Evolutionary conservation across 805 yeast genomes (phyloP).

Genomic region (Pichia insulana): DNA sequence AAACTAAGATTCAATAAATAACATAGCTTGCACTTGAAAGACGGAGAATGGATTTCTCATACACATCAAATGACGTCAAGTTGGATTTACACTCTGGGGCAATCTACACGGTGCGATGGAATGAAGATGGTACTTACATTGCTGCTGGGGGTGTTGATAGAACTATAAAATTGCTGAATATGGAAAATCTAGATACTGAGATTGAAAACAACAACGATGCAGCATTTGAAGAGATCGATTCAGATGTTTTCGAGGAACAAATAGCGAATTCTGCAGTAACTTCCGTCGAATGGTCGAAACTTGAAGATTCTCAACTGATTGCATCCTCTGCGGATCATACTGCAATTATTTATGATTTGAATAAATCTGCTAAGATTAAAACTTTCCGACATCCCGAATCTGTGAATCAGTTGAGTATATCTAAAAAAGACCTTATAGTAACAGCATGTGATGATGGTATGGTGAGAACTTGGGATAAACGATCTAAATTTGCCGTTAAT

Average conservation of each 20-base stretch:
- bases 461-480: conserved; percentile 54
- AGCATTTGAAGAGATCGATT: not conserved
- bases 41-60: not conserved
- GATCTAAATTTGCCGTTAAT: conserved; percentile 38
- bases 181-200: conserved; percentile 6
- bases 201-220: not conserved
- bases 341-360: conserved; percentile 53
- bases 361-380: conserved; percentile 44
- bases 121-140: conserved; percentile 38
- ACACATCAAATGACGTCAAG: conserved; percentile 1
- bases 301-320: conserved; percentile 34
- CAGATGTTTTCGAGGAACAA: conserved; percentile 2
- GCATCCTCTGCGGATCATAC: conserved; percentile 57
- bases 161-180: conserved; percentile 5
- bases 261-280: conserved; percentile 46
- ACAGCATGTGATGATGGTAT: conserved; percentile 64
- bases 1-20: too few species aligned
- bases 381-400: conserved; percentile 34
- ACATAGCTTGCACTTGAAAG: not conserved
- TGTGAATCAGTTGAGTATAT: conserved; percentile 46
- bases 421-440: conserved; percentile 26
- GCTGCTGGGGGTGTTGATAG: conserved; percentile 61
- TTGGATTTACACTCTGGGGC: conserved; percentile 48
- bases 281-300: conserved; percentile 43
- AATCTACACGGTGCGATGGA: conserved; percentile 45